Conservation (phyloP, 768 basidiomycete species). For the Pleurotus cornucopiae region DNA sequence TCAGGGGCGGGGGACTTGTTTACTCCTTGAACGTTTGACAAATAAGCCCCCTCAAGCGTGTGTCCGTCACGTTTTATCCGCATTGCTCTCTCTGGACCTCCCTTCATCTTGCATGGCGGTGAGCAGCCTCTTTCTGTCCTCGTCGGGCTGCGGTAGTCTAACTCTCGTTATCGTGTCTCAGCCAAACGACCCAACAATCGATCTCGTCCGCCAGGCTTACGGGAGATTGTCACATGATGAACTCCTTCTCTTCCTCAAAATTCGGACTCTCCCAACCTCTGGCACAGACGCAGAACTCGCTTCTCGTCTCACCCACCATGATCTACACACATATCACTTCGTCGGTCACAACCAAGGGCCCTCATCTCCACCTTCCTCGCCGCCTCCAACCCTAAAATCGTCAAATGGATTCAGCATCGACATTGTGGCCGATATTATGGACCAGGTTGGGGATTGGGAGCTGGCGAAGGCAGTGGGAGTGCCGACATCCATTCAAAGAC, state of each 20-base stretch:
- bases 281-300: slow-evolving; percentile 66
- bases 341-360: slow-evolving; percentile 27
- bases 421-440: slow-evolving; percentile 71
- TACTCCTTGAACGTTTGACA: background rate
- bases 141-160: slow-evolving; percentile 29
- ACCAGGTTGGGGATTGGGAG: slow-evolving; percentile 82
- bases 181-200: slow-evolving; percentile 31
- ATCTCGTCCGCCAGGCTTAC: slow-evolving; percentile 65
- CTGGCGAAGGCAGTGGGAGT: slow-evolving; percentile 73
- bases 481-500: slow-evolving; percentile 62
- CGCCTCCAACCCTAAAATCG: slow-evolving; percentile 22
- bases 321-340: slow-evolving; percentile 70
- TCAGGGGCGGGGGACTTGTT: background rate
- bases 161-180: slow-evolving; percentile 11
- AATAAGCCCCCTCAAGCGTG: slow-evolving; percentile 2
- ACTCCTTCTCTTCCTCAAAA: slow-evolving; percentile 70
- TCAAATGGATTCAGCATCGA: slow-evolving; percentile 70
- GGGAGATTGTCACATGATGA: slow-evolving; percentile 62
- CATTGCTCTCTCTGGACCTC: slow-evolving; percentile 5
- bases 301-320: slow-evolving; percentile 68
- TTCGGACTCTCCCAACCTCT: slow-evolving; percentile 61
- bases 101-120: slow-evolving; percentile 27
- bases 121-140: slow-evolving; percentile 14
- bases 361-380: slow-evolving; percentile 24
- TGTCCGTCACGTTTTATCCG: slow-evolving; percentile 17